Evolutionary conservation across 2,329 filamentous ascomycete genomes (phyloP).

Genomic region (Fusarium sp.): DNA sequence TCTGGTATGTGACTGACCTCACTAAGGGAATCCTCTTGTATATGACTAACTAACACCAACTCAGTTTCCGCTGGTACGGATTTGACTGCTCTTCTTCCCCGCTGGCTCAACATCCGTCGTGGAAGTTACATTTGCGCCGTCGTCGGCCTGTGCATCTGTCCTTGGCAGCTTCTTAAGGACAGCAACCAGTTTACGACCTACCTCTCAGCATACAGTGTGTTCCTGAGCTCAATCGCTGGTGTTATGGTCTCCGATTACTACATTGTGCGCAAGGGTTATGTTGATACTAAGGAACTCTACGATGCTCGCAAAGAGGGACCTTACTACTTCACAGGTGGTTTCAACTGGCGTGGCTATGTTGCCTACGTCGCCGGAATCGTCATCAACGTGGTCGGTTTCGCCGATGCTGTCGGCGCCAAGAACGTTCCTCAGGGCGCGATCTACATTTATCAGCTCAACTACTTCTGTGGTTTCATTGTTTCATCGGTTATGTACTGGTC

Average conservation of each 20-base stretch:
- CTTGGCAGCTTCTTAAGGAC: slow-evolving; percentile 80
- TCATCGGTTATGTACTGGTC: slow-evolving; percentile 74
- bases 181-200: slow-evolving; percentile 92
- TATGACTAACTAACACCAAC: slow-evolving; percentile 75
- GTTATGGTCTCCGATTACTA: slow-evolving; percentile 93
- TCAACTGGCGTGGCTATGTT: slow-evolving; percentile 86
- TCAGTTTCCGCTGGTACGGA: slow-evolving; percentile 86
- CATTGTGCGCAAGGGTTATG: slow-evolving; percentile 82
- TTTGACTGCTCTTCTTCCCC: slow-evolving; percentile 82
- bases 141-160: slow-evolving; percentile 86
- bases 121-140: slow-evolving; percentile 87
- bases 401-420: slow-evolving; percentile 75
- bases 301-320: slow-evolving; percentile 72
- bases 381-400: slow-evolving; percentile 93
- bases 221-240: slow-evolving; percentile 93
- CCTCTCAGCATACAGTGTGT: slow-evolving; percentile 90
- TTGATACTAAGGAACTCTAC: slow-evolving; percentile 84
- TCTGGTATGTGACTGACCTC: background rate
- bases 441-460: slow-evolving; percentile 92
- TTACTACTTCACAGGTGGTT: slow-evolving; percentile 79
- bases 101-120: slow-evolving; percentile 85
- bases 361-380: slow-evolving; percentile 87
- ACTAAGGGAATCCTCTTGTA: too few species aligned
- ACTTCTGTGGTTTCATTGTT: slow-evolving; percentile 85
- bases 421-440: slow-evolving; percentile 80